Conservation (phyloP, 495 filamentous ascomycete species). For the Hypoxylon subgilvum region DNA sequence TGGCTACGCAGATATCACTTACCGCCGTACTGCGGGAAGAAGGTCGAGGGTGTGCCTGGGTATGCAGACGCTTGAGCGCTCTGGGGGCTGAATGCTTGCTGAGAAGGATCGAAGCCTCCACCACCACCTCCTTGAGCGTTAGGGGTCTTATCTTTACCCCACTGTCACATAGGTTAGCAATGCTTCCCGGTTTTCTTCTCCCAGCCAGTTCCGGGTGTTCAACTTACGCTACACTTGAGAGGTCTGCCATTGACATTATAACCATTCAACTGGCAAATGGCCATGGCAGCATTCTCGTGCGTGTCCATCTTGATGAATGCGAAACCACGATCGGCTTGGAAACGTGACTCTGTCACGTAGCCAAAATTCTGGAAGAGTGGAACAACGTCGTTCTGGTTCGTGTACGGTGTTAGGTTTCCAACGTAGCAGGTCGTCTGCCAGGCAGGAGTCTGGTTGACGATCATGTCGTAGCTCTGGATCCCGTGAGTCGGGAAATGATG, state of each 20-base stretch:
- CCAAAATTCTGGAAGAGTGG: slow-evolving; percentile 98
- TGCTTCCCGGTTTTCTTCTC: neutral
- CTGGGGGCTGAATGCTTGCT: slow-evolving; percentile 72
- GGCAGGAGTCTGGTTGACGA: slow-evolving; percentile 92
- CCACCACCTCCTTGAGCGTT: slow-evolving; percentile 78
- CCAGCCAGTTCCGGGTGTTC: neutral
- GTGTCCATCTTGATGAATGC: slow-evolving; percentile 99
- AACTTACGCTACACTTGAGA: slow-evolving; percentile 95
- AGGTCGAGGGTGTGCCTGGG: slow-evolving; percentile 77
- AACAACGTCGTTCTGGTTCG: slow-evolving; percentile 91
- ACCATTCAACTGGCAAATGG: slow-evolving; percentile 95
- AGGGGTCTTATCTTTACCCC: slow-evolving; percentile 98
- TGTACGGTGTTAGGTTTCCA: slow-evolving; percentile 97
- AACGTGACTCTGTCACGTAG: slow-evolving; percentile 93
- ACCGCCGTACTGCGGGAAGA: slow-evolving; percentile 92
- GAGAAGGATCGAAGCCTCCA: slow-evolving; percentile 78
- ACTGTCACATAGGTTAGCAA: slow-evolving; percentile 61
- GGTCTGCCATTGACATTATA: slow-evolving; percentile 98
- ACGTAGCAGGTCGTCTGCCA: slow-evolving; percentile 99
- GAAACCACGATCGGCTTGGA: slow-evolving; percentile 97
- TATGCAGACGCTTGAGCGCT: slow-evolving; percentile 61
- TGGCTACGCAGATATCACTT: slow-evolving; percentile 61
- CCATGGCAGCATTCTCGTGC: slow-evolving; percentile 97
- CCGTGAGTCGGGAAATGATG: slow-evolving; percentile 98
- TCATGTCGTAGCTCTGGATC: slow-evolving; percentile 96